Evolutionary conservation across 768 basidiomycete species (phyloP), one percentile per base, ranked within the genome.

Genomic region (Cytidiella melzeri): DNA sequence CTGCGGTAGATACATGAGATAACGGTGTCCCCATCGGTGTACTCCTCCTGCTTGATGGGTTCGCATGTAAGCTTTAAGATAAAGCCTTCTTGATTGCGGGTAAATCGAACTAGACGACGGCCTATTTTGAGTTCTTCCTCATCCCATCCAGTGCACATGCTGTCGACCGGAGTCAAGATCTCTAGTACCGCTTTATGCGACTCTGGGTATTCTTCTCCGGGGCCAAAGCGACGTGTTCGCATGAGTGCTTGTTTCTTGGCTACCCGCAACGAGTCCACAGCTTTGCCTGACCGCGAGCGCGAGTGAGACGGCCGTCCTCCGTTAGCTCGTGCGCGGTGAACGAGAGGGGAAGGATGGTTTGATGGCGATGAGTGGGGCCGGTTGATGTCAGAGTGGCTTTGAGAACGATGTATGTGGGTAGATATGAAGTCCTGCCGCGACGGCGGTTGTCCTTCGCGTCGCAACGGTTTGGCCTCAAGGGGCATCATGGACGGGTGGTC

Each of bases 1-100:
- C 87, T 77, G 47, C 89, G 83, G 66, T 86, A 91, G 61, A 98
- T 97, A 73, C 95, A 98, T 0, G 93, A 96, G 57, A 98, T 83
- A 64, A 95, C 90, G 61, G 83, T 83, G 62, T 85, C 83, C 24
- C 79, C 73, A 30, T 84, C 77, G 48, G 73, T 68, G 63, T 88
- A 94, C 23, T 90, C 83, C 34, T 83, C 74, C 55, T 86, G 87
- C 1, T 70, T 61, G 62, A 96, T 81, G 15, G 81, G 71, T 48
- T 87, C 80, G 66, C 90, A 94, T 12, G 84, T 81, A 25, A 92
- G 77, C 55, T 83, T 83, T 53, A 98, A 79, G 19, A 73, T 76
- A 48, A 81, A 75, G 21, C 88, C 89, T 46, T 88, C 82, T 63
- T 86, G 88, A 6, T 84, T 65, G 50, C 91, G 83, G 56, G 75